Evolutionary conservation across 352 stramenopile genomes (phyloP), one percentile per base, ranked within the genome.

Genomic region (Globisporangium sylvaticum): DNA sequence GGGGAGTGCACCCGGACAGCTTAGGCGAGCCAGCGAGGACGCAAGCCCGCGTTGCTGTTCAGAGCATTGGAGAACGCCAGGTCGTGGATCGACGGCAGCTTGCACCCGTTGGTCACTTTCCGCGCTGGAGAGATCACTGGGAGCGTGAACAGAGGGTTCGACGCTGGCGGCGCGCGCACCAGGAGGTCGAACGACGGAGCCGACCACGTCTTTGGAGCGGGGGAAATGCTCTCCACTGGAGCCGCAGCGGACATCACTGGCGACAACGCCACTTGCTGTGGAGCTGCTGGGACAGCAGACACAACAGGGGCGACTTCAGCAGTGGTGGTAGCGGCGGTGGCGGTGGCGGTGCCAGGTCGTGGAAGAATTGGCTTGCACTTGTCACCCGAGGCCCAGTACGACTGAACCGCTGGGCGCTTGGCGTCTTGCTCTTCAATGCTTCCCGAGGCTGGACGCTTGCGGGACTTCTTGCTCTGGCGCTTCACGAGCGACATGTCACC

Each of bases 391-490:
- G 53, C 58, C 65, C 64, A 80, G 25, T 56, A 65, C 18, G 68
- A 18, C 34, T 77, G 48, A 10, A 77, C 68, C 24, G 79, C 69
- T 2, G 62, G 32, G 20, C 77, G 71, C 72, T 88, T 91, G 3
- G 67, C 64, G 9, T 77, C 65, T 42, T 71, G 66, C 55, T 85
- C 69, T 42, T 86, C 77, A 1, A 70, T 65, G 20, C 60, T 61
- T 50, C 74, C 71, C 29, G 66, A 70, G 5, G 68, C 71, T 65
- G 81, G 83, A 72, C 85, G 85, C 58, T 93, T 91, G 58, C 83
- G 78, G 1, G 83, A 91, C 74, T 91, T 92, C 67, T 94, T 94
- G 74, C 82, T 93, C 71, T 95, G 87, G 15, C 87, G 87, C 73
- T 94, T 95, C 46, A 95, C 87, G 5, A 92, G 77, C 32, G 85